phyloP scores from a whole-genome alignment of 305 asterid species.

The Salvia sclarea region DNA sequence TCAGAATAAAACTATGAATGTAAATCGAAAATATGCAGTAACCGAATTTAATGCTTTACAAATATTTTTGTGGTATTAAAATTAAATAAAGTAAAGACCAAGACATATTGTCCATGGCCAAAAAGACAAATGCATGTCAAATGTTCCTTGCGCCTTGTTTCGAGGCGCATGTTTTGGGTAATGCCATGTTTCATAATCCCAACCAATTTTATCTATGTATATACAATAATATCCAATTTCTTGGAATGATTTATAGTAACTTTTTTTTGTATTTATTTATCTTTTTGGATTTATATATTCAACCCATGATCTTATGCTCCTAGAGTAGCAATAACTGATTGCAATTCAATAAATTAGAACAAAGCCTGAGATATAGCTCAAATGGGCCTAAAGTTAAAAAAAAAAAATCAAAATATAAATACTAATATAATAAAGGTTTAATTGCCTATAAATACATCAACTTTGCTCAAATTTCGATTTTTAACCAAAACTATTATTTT shows the following conservation, averaged over 20 bases:
- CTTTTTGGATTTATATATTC: not conserved
- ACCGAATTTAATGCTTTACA: too few relatives aligned
- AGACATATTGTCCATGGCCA: conserved; percentile 11
- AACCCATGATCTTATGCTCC: not conserved
- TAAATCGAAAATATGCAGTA: too few relatives aligned
- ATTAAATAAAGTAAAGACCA: not conserved
- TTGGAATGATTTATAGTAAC: not conserved
- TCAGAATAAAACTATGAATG: too few relatives aligned
- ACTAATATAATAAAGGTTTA: too few relatives aligned
- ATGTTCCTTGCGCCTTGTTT: conserved; percentile 33
- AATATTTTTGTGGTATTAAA: not conserved
- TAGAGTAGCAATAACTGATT: too few relatives aligned
- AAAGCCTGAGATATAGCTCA: too few relatives aligned
- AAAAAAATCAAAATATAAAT: too few relatives aligned
- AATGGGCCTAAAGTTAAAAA: too few relatives aligned
- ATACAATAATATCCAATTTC: not conserved
- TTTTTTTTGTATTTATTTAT: not conserved
- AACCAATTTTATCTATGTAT: not conserved
- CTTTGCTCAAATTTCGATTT: too few relatives aligned
- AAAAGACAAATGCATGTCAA: conserved; percentile 37
- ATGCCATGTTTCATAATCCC: conserved; percentile 30
- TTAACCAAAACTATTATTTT: too few relatives aligned
- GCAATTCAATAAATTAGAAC: too few relatives aligned
- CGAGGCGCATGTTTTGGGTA: conserved; percentile 53
- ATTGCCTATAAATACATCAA: too few relatives aligned